Conservation (phyloP, 495 filamentous ascomycete species). For the Penicillium goetzii region DNA sequence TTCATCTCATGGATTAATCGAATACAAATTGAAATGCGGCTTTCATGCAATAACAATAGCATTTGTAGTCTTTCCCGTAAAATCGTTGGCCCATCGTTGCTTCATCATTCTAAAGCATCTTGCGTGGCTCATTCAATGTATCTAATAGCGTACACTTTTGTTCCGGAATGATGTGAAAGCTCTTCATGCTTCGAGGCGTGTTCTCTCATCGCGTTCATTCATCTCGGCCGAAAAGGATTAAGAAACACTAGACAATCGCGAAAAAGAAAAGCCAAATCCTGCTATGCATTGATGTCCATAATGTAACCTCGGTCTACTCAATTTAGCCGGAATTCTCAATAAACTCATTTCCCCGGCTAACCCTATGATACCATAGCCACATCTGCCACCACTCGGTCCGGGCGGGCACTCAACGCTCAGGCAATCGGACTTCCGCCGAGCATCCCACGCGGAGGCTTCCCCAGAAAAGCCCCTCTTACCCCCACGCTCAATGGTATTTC, state of each 20-base stretch:
- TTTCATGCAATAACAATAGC: background rate
- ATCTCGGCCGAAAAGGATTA: background rate
- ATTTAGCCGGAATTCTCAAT: background rate
- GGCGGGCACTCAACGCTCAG: background rate
- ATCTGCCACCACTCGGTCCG: background rate
- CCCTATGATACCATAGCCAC: background rate
- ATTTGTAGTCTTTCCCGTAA: background rate
- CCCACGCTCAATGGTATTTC: constrained; percentile 15
- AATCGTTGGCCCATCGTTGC: too few relatives aligned
- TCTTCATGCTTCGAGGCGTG: background rate
- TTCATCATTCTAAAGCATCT: too few relatives aligned
- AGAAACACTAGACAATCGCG: background rate
- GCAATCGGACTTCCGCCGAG: constrained; percentile 27
- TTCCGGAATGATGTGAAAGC: too few relatives aligned
- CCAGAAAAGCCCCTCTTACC: constrained; percentile 21
- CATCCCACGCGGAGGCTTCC: constrained; percentile 21
- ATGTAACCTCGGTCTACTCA: background rate
- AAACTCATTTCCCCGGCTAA: background rate
- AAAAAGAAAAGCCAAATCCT: background rate
- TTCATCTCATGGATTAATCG: background rate
- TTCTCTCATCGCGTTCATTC: background rate
- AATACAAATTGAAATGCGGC: background rate
- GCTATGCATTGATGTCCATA: background rate
- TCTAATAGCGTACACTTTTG: too few relatives aligned
- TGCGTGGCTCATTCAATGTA: too few relatives aligned